Conservation (phyloP, 225 moss, liverwort and hornwort species). For the Asterella californica region DNA sequence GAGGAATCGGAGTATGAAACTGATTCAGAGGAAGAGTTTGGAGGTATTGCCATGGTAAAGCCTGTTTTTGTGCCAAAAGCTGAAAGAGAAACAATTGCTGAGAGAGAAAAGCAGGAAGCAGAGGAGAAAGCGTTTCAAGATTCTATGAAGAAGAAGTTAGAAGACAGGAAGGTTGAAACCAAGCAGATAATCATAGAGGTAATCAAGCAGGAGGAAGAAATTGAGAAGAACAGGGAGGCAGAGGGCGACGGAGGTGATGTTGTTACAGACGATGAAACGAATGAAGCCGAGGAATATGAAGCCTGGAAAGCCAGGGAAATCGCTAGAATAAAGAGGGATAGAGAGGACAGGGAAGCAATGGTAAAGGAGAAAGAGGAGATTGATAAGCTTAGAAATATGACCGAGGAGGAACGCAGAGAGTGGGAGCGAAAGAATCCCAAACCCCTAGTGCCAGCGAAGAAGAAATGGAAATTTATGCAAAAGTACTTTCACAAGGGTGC, state of each 20-base stretch:
- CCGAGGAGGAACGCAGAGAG: conserved; percentile 90
- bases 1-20: conserved; percentile 95
- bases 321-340: conserved; percentile 91
- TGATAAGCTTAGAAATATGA: conserved; percentile 63
- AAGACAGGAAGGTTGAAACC: conserved; percentile 91
- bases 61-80: conserved; percentile 96
- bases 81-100: conserved; percentile 92
- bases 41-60: conserved; percentile 92
- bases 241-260: conserved; percentile 91
- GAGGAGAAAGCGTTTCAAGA: conserved; percentile 82
- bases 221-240: conserved; percentile 85
- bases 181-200: conserved; percentile 90
- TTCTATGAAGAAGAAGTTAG: conserved; percentile 86
- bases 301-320: conserved; percentile 96
- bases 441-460: conserved; percentile 69
- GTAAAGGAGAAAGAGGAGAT: conserved; percentile 91
- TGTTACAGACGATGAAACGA: conserved; percentile 93
- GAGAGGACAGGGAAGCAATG: conserved; percentile 87
- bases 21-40: conserved; percentile 93
- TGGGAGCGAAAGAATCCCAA: conserved; percentile 99
- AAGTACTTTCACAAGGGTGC: conserved; percentile 98
- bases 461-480: conserved; percentile 99
- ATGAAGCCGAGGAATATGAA: conserved; percentile 97
- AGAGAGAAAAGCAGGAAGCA: conserved; percentile 87
- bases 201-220: conserved; percentile 89